Evolutionary conservation across 306 rosid species (phyloP), one percentile per base, ranked within the genome.

Genomic region (Corylus heterophylla): DNA sequence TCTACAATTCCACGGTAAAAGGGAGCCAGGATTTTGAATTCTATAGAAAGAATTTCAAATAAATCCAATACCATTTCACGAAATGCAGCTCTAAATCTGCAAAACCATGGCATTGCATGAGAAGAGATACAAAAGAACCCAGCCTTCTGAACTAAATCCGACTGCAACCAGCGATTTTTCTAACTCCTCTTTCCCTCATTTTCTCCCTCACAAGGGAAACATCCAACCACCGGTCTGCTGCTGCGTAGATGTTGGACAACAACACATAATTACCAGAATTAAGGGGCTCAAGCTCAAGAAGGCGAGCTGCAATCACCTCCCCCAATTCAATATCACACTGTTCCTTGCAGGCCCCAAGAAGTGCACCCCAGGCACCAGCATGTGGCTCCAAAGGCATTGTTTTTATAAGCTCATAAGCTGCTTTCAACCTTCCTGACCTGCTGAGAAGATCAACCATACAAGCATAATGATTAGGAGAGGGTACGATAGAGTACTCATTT

Each of bases 391-490:
- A 77, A 12, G 87, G 86, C 90, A 88, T 85, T 64, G 84, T 83
- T 55, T 83, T 77, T 71, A 89, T 74, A 56, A 93, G 92, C 78
- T 93, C 94, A 77, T 87, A 88, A 75, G 93, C 94, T 66, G 82
- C 83, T 83, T 73, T 79, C 72, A 84, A 31, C 31, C 84, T 51
- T 62, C 97, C 98, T 12, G 93, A 86, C 47, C 93, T 89, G 81
- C 98, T 78, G 51, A 93, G 89, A 80, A 93, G 89, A 87, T 93
- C 97, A 69, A 93, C 89, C 87, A 93, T 88, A 76, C 97, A 89
- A 3, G 94, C 93, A 79, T 86, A 88, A 85, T 93, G 97, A 84
- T 89, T 87, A 51, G 86, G 88, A 29, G 93, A 85, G 69, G 94
- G 97, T 76, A 69, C 76, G 47, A 91, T 74, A 51, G 82, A 49